These are phyloP conservation scores for Massarina eburnea DNA, from an alignment of 2,329 filamentous ascomycete species.

Conservation along the genomic window DNA sequence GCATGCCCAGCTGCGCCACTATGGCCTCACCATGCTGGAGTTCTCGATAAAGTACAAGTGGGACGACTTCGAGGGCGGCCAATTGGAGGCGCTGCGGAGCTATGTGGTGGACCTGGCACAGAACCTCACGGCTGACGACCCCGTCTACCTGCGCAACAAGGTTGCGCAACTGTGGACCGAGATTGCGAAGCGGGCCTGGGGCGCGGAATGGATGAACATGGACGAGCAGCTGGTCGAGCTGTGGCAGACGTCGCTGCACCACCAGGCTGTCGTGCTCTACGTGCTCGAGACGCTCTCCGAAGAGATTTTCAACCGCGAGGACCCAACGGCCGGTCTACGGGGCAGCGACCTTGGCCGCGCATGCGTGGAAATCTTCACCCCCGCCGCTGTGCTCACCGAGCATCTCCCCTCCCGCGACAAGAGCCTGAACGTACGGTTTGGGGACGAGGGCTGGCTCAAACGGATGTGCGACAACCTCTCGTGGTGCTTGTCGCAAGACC, in stretches of 20 bases:
- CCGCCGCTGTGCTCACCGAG: slow-evolving; percentile 71
- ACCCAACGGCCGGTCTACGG: slow-evolving; percentile 79
- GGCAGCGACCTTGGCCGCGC: slow-evolving; percentile 84
- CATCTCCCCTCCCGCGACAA: slow-evolving; percentile 73
- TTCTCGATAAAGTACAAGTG: slow-evolving; percentile 86
- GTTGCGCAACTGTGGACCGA: slow-evolving; percentile 94
- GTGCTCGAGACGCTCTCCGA: slow-evolving; percentile 91
- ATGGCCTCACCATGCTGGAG: slow-evolving; percentile 88
- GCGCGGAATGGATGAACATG: slow-evolving; percentile 92
- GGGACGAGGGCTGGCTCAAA: slow-evolving; percentile 82
- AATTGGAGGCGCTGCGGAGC: slow-evolving; percentile 68
- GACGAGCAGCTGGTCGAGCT: slow-evolving; percentile 78
- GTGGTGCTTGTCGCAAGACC: slow-evolving; percentile 68
- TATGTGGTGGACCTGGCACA: slow-evolving; percentile 81
- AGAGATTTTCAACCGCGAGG: slow-evolving; percentile 89
- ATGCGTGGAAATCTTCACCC: slow-evolving; percentile 92
- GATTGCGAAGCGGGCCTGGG: slow-evolving; percentile 90
- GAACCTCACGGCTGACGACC: slow-evolving; percentile 70
- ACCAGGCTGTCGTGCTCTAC: slow-evolving; percentile 85
- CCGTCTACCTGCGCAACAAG: slow-evolving; percentile 86
- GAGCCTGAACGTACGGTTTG: slow-evolving; percentile 70
- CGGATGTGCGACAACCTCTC: slow-evolving; percentile 74
- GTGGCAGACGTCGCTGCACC: slow-evolving; percentile 66
- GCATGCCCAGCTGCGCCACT: slow-evolving; percentile 83
- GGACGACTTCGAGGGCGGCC: slow-evolving; percentile 68